Evolutionary conservation across 495 filamentous ascomycete genomes (phyloP).

Genomic region (Cairneyella variabilis): DNA sequence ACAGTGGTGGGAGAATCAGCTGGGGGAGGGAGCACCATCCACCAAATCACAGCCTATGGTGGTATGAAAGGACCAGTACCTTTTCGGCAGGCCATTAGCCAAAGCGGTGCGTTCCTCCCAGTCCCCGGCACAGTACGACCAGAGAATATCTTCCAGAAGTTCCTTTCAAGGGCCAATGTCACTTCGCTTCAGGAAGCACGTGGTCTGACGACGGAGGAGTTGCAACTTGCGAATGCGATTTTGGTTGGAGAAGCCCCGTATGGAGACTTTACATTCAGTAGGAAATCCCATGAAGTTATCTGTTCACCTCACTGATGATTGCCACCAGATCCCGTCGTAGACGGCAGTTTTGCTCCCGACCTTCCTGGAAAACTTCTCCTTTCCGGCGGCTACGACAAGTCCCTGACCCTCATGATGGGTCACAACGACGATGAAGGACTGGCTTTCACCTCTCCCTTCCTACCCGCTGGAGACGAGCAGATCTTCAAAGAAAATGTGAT

Average conservation of each 20-base stretch:
- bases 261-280: slow-evolving; percentile 50
- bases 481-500: slow-evolving; percentile 32
- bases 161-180: slow-evolving; percentile 23
- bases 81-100: slow-evolving; percentile 27
- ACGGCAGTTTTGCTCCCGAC: slow-evolving; percentile 54
- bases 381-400: slow-evolving; percentile 50
- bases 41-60: slow-evolving; percentile 60
- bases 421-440: slow-evolving; percentile 53
- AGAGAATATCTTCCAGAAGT: slow-evolving; percentile 18
- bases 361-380: slow-evolving; percentile 54
- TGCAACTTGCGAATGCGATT: slow-evolving; percentile 49
- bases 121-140: slow-evolving; percentile 15
- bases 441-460: slow-evolving; percentile 19
- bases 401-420: slow-evolving; percentile 51
- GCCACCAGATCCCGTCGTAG: slow-evolving; percentile 44
- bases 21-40: slow-evolving; percentile 61
- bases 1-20: slow-evolving; percentile 72
- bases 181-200: slow-evolving; percentile 46
- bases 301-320: neutral
- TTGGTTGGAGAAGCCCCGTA: slow-evolving; percentile 38
- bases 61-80: slow-evolving; percentile 26
- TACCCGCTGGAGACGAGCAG: slow-evolving; percentile 22
- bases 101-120: slow-evolving; percentile 25
- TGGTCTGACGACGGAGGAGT: slow-evolving; percentile 37
- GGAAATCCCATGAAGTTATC: neutral